phyloP scores from a whole-genome alignment of 1,284 basidiomycete genomes.

The Ceratobasidium sp. region DNA sequence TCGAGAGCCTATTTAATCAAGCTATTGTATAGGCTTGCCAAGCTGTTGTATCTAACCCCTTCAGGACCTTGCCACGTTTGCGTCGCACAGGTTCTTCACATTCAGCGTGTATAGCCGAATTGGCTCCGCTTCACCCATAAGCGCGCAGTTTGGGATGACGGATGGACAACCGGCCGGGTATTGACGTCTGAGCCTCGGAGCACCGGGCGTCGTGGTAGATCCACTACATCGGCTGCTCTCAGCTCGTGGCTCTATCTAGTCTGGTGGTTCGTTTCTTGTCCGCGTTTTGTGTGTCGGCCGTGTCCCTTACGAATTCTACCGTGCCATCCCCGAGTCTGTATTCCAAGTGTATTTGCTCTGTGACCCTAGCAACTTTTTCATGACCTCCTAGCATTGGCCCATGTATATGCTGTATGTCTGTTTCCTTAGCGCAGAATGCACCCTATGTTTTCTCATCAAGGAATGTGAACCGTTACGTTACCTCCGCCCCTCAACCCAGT shows the following conservation, averaged over 20 bases:
- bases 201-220: slow-evolving; percentile 8
- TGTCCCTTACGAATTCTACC: neutral
- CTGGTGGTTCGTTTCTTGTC: slow-evolving; percentile 12
- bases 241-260: neutral
- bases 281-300: slow-evolving; percentile 1
- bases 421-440: neutral
- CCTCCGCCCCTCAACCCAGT: too few relatives aligned
- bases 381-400: neutral
- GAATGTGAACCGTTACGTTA: slow-evolving; percentile 1
- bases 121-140: neutral
- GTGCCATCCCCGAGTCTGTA: slow-evolving; percentile 17
- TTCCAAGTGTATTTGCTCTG: slow-evolving; percentile 4
- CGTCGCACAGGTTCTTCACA: slow-evolving; percentile 10
- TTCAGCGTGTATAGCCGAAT: slow-evolving; percentile 5
- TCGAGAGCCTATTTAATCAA: slow-evolving; percentile 41
- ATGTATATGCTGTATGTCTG: slow-evolving; percentile 15
- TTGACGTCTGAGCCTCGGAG: slow-evolving; percentile 6
- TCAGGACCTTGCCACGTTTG: slow-evolving; percentile 7
- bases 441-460: neutral
- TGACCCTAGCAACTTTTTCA: neutral
- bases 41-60: slow-evolving; percentile 29
- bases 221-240: neutral
- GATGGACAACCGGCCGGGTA: neutral
- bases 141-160: slow-evolving; percentile 5
- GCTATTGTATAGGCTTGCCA: slow-evolving; percentile 37